Conservation (phyloP, 2,329 filamentous ascomycete species). For the Allantophomopsis cytisporea region DNA sequence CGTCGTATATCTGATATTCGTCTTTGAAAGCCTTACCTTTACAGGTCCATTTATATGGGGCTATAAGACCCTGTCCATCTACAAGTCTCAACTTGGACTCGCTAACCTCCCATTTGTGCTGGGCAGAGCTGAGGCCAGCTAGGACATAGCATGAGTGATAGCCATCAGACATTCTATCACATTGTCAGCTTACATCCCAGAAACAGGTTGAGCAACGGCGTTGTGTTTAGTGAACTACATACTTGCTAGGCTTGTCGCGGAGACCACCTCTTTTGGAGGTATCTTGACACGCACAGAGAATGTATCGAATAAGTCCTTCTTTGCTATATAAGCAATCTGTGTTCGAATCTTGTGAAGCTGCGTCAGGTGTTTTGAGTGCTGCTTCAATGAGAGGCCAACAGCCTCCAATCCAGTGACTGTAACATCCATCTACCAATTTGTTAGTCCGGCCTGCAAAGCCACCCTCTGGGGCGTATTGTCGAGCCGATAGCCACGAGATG, state of each 20-base stretch:
- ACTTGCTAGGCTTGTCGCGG: slow-evolving; percentile 88
- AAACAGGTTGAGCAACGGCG: neutral
- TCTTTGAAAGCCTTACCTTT: slow-evolving; percentile 24
- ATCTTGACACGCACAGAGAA: slow-evolving; percentile 78
- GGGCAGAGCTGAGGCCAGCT: slow-evolving; percentile 69
- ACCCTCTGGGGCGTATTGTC: slow-evolving; percentile 83
- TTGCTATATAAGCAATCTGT: slow-evolving; percentile 56
- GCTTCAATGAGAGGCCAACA: slow-evolving; percentile 90
- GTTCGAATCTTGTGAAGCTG: slow-evolving; percentile 7
- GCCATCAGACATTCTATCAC: slow-evolving; percentile 57
- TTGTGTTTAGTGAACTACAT: slow-evolving; percentile 23
- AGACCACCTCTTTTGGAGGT: slow-evolving; percentile 60
- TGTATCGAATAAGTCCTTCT: slow-evolving; percentile 77
- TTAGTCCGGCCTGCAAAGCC: slow-evolving; percentile 91
- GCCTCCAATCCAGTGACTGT: slow-evolving; percentile 93
- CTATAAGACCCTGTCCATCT: slow-evolving; percentile 14
- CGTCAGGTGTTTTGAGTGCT: slow-evolving; percentile 43
- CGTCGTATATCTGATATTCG: slow-evolving; percentile 52
- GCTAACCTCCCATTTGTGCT: slow-evolving; percentile 48
- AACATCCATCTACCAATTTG: slow-evolving; percentile 96
- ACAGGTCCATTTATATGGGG: slow-evolving; percentile 23
- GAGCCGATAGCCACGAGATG: slow-evolving; percentile 76
- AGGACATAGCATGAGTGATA: slow-evolving; percentile 93
- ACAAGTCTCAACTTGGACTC: slow-evolving; percentile 18
- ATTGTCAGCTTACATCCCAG: slow-evolving; percentile 1